Evolutionary conservation across 2,329 filamentous ascomycete species (phyloP).

Genomic region (Colletotrichum tanaceti): DNA sequence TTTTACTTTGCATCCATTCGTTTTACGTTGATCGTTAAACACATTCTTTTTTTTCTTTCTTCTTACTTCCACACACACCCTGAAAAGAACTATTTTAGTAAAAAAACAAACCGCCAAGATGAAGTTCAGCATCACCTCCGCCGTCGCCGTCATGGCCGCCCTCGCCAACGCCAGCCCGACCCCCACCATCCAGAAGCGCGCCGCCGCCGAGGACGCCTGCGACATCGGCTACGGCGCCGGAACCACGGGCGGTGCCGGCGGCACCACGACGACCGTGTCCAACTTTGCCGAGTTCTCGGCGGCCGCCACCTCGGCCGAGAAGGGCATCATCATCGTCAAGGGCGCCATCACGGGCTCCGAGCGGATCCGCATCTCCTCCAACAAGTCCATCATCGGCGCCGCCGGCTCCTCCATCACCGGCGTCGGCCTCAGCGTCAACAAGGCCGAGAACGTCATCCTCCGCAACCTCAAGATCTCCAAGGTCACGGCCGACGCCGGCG

Average conservation of each 20-base stretch:
- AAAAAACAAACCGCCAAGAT: slow-evolving; percentile 42
- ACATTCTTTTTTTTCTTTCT: slow-evolving; percentile 22
- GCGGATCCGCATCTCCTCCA: slow-evolving; percentile 55
- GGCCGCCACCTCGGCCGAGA: slow-evolving; percentile 58
- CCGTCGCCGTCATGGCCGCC: slow-evolving; percentile 46
- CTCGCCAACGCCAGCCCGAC: slow-evolving; percentile 48
- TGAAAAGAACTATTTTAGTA: too few species aligned
- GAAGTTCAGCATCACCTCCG: slow-evolving; percentile 49
- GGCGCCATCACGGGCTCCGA: slow-evolving; percentile 54
- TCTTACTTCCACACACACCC: too few species aligned
- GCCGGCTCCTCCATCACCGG: slow-evolving; percentile 54
- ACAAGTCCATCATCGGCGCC: slow-evolving; percentile 60
- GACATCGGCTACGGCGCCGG: slow-evolving; percentile 53
- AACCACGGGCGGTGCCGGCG: slow-evolving; percentile 63
- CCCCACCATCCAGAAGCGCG: slow-evolving; percentile 49
- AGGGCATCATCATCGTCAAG: slow-evolving; percentile 56
- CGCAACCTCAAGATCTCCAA: slow-evolving; percentile 71
- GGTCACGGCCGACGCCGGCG: slow-evolving; percentile 66
- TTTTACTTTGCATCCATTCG: slow-evolving; percentile 36
- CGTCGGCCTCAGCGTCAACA: slow-evolving; percentile 64
- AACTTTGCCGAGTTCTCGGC: slow-evolving; percentile 59
- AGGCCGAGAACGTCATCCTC: slow-evolving; percentile 69
- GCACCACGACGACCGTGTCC: slow-evolving; percentile 63
- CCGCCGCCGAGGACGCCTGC: slow-evolving; percentile 52
- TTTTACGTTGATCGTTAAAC: slow-evolving; percentile 41